Conservation (phyloP, 257 asterid species). For the Solanum lignicaule region DNA sequence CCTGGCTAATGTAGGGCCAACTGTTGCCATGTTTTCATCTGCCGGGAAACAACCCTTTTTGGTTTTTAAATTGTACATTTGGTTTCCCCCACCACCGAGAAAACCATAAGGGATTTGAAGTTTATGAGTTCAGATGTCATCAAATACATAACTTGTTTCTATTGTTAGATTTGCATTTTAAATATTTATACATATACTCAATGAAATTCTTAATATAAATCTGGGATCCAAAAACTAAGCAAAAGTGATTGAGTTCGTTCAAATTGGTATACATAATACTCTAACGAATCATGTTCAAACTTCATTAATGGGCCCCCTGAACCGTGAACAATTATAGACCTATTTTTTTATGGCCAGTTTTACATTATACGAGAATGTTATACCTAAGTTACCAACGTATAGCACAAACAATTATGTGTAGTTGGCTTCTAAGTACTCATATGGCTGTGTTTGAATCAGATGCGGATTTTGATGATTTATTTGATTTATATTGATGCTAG, state of each 20-base stretch:
- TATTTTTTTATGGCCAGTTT: not conserved
- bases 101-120: not conserved
- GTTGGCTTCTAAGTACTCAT: not conserved
- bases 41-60: not conserved
- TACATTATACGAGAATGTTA: not conserved
- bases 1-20: not conserved
- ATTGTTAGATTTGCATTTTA: not conserved
- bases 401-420: not conserved
- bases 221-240: not conserved
- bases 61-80: not conserved
- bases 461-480: not conserved
- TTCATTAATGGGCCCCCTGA: not conserved
- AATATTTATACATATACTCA: not conserved
- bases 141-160: not conserved
- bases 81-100: not conserved
- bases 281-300: not conserved
- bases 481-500: not conserved
- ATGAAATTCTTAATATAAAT: not conserved
- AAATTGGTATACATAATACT: not conserved
- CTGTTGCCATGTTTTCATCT: constrained; percentile 10
- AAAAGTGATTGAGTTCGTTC: not conserved
- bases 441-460: not conserved
- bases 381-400: not conserved
- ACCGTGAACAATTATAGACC: not conserved
- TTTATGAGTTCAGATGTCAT: not conserved